phyloP scores from a whole-genome alignment of 345 rosid species.

The Moricandia moricandioides region DNA sequence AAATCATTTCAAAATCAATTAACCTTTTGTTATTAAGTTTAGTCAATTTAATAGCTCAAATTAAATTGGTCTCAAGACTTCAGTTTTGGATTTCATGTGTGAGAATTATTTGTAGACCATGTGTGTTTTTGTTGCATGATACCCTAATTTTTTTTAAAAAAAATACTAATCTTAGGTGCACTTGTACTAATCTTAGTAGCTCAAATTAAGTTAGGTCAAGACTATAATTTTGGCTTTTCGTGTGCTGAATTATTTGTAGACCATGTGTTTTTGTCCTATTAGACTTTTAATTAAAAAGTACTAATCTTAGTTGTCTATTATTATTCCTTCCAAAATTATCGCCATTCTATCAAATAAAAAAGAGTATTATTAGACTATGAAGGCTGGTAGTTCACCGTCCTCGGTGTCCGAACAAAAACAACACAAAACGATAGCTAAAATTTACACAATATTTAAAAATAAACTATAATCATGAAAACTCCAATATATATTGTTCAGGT shows the following conservation, averaged over 20 bases:
- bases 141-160: not conserved
- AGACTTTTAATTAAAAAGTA: not conserved
- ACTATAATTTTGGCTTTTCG: not conserved
- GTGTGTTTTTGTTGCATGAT: conserved; percentile 22
- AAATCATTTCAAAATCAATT: not conserved
- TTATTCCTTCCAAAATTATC: not conserved
- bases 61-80: not conserved
- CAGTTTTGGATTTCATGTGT: conserved; percentile 18
- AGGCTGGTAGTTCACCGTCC: not conserved
- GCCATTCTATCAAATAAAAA: too few species aligned
- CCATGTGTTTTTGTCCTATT: conserved; percentile 25
- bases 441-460: not conserved
- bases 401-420: not conserved
- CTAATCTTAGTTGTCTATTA: not conserved
- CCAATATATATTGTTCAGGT: not conserved
- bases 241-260: conserved; percentile 11
- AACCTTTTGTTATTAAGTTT: not conserved
- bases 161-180: not conserved
- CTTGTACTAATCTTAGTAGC: too few species aligned
- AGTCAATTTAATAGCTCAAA: not conserved
- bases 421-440: not conserved
- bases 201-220: too few species aligned
- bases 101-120: conserved; percentile 18
- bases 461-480: not conserved
- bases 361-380: not conserved